phyloP scores from a whole-genome alignment of 192 early-diverging fungal genomes.

The Rhizophagus clarus region DNA sequence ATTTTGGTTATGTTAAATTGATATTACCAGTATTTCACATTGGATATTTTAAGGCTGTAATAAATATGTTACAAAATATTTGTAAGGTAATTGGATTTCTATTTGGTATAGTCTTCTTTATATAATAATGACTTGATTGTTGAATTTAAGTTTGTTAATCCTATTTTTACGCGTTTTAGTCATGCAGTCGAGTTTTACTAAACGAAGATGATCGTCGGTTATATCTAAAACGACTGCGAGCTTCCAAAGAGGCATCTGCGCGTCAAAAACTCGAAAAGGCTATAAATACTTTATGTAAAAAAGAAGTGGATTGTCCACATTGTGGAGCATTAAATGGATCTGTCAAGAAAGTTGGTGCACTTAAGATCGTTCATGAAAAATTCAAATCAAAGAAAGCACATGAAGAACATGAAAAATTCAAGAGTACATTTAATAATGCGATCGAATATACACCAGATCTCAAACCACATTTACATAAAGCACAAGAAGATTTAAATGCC shows the following conservation, averaged over 20 bases:
- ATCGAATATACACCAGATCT: constrained; percentile 73
- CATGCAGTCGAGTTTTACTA: constrained; percentile 86
- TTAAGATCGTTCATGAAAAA: constrained; percentile 96
- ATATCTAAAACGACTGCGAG: constrained; percentile 69
- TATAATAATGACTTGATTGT: background rate
- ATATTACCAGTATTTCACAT: constrained; percentile 97
- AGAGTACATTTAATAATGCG: constrained; percentile 76
- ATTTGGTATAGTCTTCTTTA: background rate
- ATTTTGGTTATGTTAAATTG: constrained; percentile 93
- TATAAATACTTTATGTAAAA: constrained; percentile 87
- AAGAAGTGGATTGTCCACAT: constrained; percentile 79
- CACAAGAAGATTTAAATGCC: constrained; percentile 95
- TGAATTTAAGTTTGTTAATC: background rate
- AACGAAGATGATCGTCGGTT: constrained; percentile 75
- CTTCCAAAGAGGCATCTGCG: constrained; percentile 80
- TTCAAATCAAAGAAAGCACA: constrained; percentile 80
- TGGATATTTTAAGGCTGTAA: constrained; percentile 92
- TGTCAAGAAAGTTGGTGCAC: constrained; percentile 93
- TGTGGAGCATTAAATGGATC: constrained; percentile 83
- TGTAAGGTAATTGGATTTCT: constrained; percentile 74
- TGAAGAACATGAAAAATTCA: constrained; percentile 70
- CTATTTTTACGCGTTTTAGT: constrained; percentile 45
- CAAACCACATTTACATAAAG: constrained; percentile 72
- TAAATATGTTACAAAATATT: constrained; percentile 91
- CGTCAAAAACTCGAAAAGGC: constrained; percentile 78